Conservation (phyloP, 140 eudicot genomes). For the Bidens hawaiensis region DNA sequence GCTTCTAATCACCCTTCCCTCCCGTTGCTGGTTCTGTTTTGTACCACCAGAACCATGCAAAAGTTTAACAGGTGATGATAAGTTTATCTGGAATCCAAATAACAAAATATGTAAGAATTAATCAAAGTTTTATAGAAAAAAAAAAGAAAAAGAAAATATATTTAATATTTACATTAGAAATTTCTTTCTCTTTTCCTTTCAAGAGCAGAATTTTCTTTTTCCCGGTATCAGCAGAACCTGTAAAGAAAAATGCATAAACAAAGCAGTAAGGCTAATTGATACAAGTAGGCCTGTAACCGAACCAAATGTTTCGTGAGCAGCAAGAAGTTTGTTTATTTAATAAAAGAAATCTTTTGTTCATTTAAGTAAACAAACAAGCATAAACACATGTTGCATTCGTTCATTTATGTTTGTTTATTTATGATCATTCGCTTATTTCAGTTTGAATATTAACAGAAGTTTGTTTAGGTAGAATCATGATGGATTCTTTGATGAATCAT, state of each 20-base stretch:
- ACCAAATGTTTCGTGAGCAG: no score
- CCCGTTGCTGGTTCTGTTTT: slow-evolving; percentile 60
- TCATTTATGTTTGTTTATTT: no score
- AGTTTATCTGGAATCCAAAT: slow-evolving; percentile 34
- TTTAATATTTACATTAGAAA: slow-evolving; percentile 47
- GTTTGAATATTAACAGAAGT: no score
- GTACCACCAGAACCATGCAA: slow-evolving; percentile 27
- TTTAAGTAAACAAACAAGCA: no score
- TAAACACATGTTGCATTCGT: no score
- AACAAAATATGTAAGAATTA: neutral
- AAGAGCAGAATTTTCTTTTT: slow-evolving; percentile 80
- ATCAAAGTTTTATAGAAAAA: neutral
- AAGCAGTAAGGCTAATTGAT: neutral
- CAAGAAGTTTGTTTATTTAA: no score
- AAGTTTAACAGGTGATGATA: slow-evolving; percentile 36
- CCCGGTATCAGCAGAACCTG: slow-evolving; percentile 60
- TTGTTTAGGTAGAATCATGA: no score
- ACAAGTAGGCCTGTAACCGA: no score
- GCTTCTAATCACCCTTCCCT: slow-evolving; percentile 68
- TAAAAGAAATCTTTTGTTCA: no score
- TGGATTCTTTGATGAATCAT: no score
- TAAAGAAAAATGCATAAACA: slow-evolving; percentile 1
- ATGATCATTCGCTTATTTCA: no score
- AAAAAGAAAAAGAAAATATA: neutral
- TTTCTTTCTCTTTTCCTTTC: slow-evolving; percentile 86